Evolutionary conservation across 768 basidiomycete genomes (phyloP), one percentile per base, ranked within the genome.

Genomic region (Leucocoprinus birnbaumii): DNA sequence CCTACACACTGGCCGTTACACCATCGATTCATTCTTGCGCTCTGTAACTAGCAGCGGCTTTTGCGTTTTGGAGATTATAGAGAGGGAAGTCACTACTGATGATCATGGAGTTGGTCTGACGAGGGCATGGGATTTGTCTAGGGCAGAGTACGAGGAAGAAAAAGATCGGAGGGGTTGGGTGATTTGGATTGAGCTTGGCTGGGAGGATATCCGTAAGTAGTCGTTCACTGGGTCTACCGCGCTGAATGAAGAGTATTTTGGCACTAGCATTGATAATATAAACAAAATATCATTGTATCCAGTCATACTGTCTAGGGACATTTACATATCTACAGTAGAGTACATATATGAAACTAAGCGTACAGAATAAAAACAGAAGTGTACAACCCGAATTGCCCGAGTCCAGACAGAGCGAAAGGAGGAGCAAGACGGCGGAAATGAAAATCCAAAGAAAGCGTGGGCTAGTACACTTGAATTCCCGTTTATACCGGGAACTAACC

Each of bases 1-100:
- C 0, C 61, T 91, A 49, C 89, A 91, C 61, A 91, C 89, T 0
- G 90, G 88, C 2, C 72, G 86, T 47, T 90, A 88, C 62, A 84
- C 87, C 1, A 75, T 91, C 26, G 76, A 84, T 51, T 71, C 82
- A 6, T 89, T 89, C 66, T 61, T 90, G 21, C 40, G 62, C 68
- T 10, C 63, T 63, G 9, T 74, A 73, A 18, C 53, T 59, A 3
- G 58, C 57, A 7, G 69, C 63, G 50, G 83, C 78, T 3, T 74
- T 90, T 38, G 68, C 68, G 5, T 56, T 83, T 7, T 76, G 79
- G 24, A 71, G 65, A 69, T 74, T 6, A 47, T 61, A 16, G 88
- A 89, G 63, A 76, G 72, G 58, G 75, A 81, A 50, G 73, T 78
- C 16, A 62, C 35, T 37, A 10, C 57, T 6, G 79, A 27, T 19